These are phyloP conservation scores for Camelina sativa DNA, from an alignment of 345 rosid genomes.

Conservation along the genomic window DNA sequence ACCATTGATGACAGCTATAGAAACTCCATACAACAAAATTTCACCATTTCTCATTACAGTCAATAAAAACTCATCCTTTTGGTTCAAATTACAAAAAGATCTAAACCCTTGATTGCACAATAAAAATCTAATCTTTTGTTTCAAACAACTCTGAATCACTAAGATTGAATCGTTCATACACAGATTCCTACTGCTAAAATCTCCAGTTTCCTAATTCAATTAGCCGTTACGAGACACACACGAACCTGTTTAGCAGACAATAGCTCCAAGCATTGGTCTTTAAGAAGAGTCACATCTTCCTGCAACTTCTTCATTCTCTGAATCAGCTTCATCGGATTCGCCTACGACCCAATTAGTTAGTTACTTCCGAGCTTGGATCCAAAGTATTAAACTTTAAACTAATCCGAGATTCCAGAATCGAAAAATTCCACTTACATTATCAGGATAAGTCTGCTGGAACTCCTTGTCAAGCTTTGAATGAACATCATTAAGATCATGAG, in stretches of 20 bases:
- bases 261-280: constrained; percentile 82
- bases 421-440: constrained; percentile 53
- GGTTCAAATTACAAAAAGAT: not conserved
- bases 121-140: no score
- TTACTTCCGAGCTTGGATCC: not conserved
- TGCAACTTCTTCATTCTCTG: constrained; percentile 76
- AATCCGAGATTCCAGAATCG: not conserved
- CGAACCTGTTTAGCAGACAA: constrained; percentile 86
- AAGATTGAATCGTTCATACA: not conserved
- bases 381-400: not conserved
- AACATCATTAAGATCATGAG: constrained; percentile 65
- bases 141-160: no score
- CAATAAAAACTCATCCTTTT: not conserved
- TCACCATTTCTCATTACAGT: not conserved
- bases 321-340: constrained; percentile 82
- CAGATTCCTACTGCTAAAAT: not conserved
- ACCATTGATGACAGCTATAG: no score
- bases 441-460: constrained; percentile 77
- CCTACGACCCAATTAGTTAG: constrained; percentile 46
- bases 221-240: not conserved
- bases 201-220: not conserved
- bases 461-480: constrained; percentile 82
- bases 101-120: not conserved
- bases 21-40: no score
- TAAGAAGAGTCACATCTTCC: constrained; percentile 64